These are phyloP conservation scores for Colletotrichum sp. DNA, from an alignment of 2,329 filamentous ascomycete species.

Conservation along the genomic window DNA sequence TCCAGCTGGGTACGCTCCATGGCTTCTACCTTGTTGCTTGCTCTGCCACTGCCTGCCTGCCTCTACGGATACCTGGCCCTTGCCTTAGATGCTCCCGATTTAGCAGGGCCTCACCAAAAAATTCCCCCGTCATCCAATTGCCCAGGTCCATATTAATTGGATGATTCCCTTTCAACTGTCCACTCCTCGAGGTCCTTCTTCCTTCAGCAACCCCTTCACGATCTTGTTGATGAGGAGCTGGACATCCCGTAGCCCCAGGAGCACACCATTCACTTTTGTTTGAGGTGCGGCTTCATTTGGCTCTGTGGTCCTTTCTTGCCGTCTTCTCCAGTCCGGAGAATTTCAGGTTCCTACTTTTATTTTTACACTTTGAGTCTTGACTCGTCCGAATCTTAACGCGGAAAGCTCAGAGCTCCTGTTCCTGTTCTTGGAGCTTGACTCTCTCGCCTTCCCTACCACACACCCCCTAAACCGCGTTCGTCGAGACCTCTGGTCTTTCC, in stretches of 20 bases:
- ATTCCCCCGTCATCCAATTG: constrained; percentile 5
- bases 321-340: constrained; percentile 1
- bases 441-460: background rate
- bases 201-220: background rate
- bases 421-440: constrained; percentile 20
- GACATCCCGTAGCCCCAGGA: background rate
- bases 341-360: background rate
- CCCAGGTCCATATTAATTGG: constrained; percentile 19
- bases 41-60: background rate
- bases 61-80: background rate
- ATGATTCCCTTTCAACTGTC: constrained; percentile 16
- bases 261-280: background rate
- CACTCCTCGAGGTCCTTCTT: background rate
- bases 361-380: constrained; percentile 21
- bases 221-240: constrained; percentile 12
- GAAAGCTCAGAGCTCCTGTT: constrained; percentile 23
- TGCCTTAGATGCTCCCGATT: constrained; percentile 2
- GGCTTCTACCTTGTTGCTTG: background rate
- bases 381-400: constrained; percentile 24
- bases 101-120: constrained; percentile 18
- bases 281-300: background rate
- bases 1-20: background rate
- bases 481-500: constrained; percentile 7
- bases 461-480: constrained; percentile 8
- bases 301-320: background rate